Evolutionary conservation across 768 basidiomycete species (phyloP).

Genomic region (Lyophyllum decastes): DNA sequence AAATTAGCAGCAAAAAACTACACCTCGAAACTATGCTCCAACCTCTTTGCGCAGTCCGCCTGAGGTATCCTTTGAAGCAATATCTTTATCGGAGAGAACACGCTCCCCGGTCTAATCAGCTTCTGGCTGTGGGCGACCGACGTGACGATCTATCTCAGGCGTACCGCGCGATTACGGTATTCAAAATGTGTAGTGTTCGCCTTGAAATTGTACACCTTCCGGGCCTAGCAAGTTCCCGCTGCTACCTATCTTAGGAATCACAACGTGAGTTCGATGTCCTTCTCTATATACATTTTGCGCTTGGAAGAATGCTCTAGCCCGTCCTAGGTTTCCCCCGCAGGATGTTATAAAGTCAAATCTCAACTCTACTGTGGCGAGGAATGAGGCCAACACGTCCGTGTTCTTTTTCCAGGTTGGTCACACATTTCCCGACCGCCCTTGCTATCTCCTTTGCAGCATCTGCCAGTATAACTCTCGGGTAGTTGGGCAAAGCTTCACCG

Average conservation of each 20-base stretch:
- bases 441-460: not conserved
- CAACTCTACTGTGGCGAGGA: not conserved
- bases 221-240: not conserved
- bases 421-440: slow-evolving; percentile 1
- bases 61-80: too few species aligned
- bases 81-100: too few species aligned
- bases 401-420: not conserved
- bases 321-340: not conserved
- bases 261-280: not conserved
- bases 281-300: too few species aligned
- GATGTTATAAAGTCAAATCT: not conserved
- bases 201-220: not conserved
- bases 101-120: too few species aligned
- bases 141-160: too few species aligned
- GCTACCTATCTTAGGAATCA: not conserved
- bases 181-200: too few species aligned
- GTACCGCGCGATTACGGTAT: too few species aligned
- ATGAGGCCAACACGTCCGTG: not conserved
- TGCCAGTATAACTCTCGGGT: not conserved
- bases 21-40: too few species aligned
- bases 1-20: too few species aligned
- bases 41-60: too few species aligned
- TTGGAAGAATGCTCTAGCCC: not conserved
- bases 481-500: not conserved
- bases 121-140: too few species aligned